Evolutionary conservation across 1,284 basidiomycete species (phyloP).

Genomic region (Hortiboletus rubellus): DNA sequence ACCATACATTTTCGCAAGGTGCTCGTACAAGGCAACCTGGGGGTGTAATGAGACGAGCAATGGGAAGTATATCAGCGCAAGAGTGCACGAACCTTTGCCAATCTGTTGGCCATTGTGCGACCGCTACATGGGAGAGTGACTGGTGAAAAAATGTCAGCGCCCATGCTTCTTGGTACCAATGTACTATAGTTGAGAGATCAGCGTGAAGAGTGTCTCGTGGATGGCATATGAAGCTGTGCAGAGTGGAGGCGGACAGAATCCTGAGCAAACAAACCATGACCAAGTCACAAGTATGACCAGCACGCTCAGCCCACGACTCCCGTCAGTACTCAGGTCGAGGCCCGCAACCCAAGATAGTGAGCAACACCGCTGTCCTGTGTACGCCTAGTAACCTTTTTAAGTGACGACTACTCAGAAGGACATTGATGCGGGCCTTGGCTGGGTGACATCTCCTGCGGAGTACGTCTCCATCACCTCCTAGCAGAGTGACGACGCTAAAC

Average conservation of each 20-base stretch:
- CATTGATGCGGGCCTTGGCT: conserved; percentile 26
- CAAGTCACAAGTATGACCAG: background rate
- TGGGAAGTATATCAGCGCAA: background rate
- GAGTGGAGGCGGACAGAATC: background rate
- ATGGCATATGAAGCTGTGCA: no score
- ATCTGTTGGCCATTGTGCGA: conserved; percentile 40
- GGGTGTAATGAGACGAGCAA: background rate
- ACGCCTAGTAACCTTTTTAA: background rate
- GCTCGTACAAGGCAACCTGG: conserved; percentile 85
- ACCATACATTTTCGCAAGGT: conserved; percentile 67
- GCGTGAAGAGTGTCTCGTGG: background rate
- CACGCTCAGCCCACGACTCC: conserved; percentile 37
- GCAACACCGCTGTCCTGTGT: conserved; percentile 7
- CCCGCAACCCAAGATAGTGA: conserved; percentile 57
- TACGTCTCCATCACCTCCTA: conserved; percentile 8
- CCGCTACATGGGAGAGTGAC: conserved; percentile 55
- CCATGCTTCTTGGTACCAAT: conserved; percentile 10
- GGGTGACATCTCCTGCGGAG: conserved; percentile 33
- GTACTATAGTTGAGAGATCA: background rate
- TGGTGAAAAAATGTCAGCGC: conserved; percentile 38
- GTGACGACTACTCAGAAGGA: conserved; percentile 27
- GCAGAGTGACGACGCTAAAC: conserved; percentile 4
- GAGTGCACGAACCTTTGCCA: conserved; percentile 44
- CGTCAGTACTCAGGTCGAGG: conserved; percentile 53
- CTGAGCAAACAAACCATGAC: background rate